phyloP scores from a whole-genome alignment of 208 protist species.

The Acanthamoeba lenticulata region DNA sequence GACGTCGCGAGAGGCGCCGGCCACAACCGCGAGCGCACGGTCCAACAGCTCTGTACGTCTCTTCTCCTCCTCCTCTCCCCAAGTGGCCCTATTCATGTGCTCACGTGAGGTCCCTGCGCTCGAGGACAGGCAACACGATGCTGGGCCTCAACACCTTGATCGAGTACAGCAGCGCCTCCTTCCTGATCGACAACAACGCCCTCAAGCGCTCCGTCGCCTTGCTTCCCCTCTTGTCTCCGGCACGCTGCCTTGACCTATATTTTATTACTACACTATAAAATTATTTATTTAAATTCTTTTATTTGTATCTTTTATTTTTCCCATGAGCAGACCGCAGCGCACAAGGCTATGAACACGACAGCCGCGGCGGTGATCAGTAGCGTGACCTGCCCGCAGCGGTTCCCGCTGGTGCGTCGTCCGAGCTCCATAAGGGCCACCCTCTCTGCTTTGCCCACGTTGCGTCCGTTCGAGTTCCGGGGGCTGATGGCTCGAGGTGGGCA shows the following conservation, averaged over 20 bases:
- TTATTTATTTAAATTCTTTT: not conserved
- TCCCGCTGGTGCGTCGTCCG: not conserved
- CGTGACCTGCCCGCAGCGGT: not conserved
- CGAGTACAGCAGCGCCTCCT: not conserved
- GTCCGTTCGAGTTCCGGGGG: not conserved
- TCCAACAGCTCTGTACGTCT: not conserved
- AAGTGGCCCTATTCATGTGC: not conserved
- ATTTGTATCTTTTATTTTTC: not conserved
- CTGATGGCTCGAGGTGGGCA: not conserved
- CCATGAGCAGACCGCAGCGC: not conserved
- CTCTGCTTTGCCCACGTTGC: not conserved
- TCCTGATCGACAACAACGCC: not conserved
- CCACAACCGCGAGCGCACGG: not conserved
- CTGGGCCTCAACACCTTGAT: not conserved
- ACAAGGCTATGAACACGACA: not conserved
- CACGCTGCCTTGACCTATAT: not conserved
- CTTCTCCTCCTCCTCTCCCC: not conserved
- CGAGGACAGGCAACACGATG: not conserved
- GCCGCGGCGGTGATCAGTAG: not conserved
- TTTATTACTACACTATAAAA: not conserved
- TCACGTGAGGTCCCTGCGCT: too few species aligned
- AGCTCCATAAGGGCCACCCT: not conserved
- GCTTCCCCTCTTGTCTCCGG: not conserved
- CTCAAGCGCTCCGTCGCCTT: not conserved
- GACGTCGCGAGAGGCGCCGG: not conserved